phyloP scores from a whole-genome alignment of 495 filamentous ascomycete species.

The Penicillium ucsense region DNA sequence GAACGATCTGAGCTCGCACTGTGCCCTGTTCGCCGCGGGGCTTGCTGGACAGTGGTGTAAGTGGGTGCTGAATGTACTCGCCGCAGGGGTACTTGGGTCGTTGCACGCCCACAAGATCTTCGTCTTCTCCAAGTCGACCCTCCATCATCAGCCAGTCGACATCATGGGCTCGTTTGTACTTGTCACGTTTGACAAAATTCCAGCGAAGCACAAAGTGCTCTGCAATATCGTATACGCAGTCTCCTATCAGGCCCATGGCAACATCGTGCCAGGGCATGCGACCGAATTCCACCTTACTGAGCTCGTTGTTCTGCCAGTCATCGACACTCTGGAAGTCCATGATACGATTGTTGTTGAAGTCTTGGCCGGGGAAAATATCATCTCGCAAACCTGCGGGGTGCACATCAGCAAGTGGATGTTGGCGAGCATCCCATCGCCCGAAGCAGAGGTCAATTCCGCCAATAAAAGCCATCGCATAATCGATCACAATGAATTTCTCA shows the following conservation, averaged over 20 bases:
- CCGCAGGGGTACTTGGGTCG: constrained; percentile 78
- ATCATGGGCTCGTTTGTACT: constrained; percentile 76
- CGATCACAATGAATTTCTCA: constrained; percentile 92
- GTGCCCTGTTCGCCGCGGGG: constrained; percentile 54
- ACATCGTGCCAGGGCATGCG: constrained; percentile 99
- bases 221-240: constrained; percentile 87
- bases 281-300: constrained; percentile 86
- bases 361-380: constrained; percentile 90
- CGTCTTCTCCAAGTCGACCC: constrained; percentile 69
- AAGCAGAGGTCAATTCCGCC: constrained; percentile 95
- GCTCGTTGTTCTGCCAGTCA: constrained; percentile 86
- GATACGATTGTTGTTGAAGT: constrained; percentile 91
- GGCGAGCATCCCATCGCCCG: constrained; percentile 80
- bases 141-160: constrained; percentile 78
- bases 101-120: constrained; percentile 80
- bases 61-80: constrained; percentile 74
- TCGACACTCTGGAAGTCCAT: constrained; percentile 90
- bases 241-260: constrained; percentile 77
- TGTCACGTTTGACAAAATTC: constrained; percentile 96
- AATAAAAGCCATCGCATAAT: constrained; percentile 83
- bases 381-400: constrained; percentile 74
- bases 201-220: constrained; percentile 93
- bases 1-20: constrained; percentile 71
- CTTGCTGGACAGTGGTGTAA: constrained; percentile 48
- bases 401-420: constrained; percentile 79